Evolutionary conservation across 495 filamentous ascomycete genomes (phyloP).

Genomic region (Trichodelitschia bisporula): DNA sequence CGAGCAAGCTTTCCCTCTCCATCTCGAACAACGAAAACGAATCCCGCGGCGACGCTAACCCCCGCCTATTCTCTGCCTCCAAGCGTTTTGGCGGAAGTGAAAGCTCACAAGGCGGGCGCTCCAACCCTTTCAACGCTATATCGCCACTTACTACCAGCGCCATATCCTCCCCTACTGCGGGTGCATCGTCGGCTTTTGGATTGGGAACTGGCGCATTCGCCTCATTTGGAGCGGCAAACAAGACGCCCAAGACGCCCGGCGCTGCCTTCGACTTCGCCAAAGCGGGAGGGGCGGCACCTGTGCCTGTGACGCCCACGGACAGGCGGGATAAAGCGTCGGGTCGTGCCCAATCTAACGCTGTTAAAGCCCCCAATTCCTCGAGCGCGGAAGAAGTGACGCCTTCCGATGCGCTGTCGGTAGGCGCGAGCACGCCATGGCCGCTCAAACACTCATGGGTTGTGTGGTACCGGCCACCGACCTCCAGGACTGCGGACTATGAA

Average conservation of each 20-base stretch:
- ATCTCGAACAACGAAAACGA: slow-evolving; percentile 34
- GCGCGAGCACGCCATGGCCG: slow-evolving; percentile 13
- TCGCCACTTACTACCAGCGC: slow-evolving; percentile 39
- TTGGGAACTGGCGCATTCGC: slow-evolving; percentile 90
- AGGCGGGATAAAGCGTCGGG: slow-evolving; percentile 26
- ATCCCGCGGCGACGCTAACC: slow-evolving; percentile 34
- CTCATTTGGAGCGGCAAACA: slow-evolving; percentile 63
- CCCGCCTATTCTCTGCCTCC: slow-evolving; percentile 30
- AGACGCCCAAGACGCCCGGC: slow-evolving; percentile 73
- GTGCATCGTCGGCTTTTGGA: slow-evolving; percentile 79
- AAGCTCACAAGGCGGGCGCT: slow-evolving; percentile 43
- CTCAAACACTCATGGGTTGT: slow-evolving; percentile 84
- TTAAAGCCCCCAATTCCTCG: no score
- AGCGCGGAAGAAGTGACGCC: no score
- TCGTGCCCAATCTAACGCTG: slow-evolving; percentile 3
- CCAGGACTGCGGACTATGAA: slow-evolving; percentile 95
- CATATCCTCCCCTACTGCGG: slow-evolving; percentile 65
- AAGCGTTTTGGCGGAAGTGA: slow-evolving; percentile 55
- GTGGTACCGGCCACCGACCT: slow-evolving; percentile 86
- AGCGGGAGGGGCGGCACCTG: slow-evolving; percentile 11
- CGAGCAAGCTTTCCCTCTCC: slow-evolving; percentile 75
- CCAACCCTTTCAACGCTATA: slow-evolving; percentile 64
- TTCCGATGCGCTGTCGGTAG: no score
- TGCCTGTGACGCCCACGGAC: slow-evolving; percentile 29
- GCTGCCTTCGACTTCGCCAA: slow-evolving; percentile 47